Base-by-base conservation (phyloP, 768 basidiomycete species). In the Lyophyllum shimeji region DNA sequence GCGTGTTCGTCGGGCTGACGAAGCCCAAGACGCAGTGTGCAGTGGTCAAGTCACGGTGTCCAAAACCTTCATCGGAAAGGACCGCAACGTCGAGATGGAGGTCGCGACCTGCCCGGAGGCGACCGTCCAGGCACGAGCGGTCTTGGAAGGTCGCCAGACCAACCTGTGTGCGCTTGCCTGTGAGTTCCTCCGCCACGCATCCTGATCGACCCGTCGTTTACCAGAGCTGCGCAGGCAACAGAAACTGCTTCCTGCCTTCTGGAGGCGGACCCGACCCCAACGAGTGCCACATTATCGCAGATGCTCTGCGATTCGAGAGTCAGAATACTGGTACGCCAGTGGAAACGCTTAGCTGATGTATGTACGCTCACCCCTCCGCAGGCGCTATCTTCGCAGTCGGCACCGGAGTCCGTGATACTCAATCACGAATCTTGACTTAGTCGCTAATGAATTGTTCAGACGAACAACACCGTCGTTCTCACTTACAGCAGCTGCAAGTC, bases 191-290 rank as follows among this genome's bases (percentile, higher is more conserved):
- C 7, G 17, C 18, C 11, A 15, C 7, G 13, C 29, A 13, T 29
- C 17, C 17, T 11, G 6, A 13, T 15, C n/a, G n/a, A 29, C 29
- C 9, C 2, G 25, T 29, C n/a, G 12, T 9, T 21, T 24, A 27
- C 25, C 15, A 3, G 17, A 20, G 51, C 29, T n/a, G 23, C 42
- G 15, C 50, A 75, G 76, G 77, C 58, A 65, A 57, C 55, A 77
- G 73, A 6, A 75, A 76, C 64, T 82, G 78, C 70, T 82, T 79
- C 70, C 55, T 61, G 9, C 76, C 76, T 2, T 59, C 76, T 1
- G 78, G 76, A 18, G 77, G 77, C 61, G 80, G 78, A 29, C 80
- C 79, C 1, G 67, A 78, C 64, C 76, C 77, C 2, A 74, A 76
- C 54, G 77, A 82, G 18, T 80, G 77, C 57, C 67, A 74, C 63